Evolutionary conservation across 164 flowering plant species (phyloP), one percentile per base, ranked within the genome.

Genomic region (Magnolia officinalis): DNA sequence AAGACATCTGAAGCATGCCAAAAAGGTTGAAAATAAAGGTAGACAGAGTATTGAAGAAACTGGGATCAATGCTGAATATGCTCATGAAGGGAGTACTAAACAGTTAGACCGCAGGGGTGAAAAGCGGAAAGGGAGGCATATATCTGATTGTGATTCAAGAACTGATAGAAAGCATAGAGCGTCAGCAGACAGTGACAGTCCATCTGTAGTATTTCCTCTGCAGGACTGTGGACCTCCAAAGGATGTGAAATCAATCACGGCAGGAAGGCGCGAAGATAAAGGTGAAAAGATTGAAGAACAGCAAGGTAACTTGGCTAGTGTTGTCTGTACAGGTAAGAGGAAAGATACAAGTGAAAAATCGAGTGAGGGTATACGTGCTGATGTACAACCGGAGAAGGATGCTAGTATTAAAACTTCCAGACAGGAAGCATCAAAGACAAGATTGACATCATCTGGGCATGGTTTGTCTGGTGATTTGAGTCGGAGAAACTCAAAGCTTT

Each of bases 1-100:
- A 19, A 81, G 76, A 58, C 23, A 31, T 71, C 20, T 26, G 29
- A 80, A 82, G 81, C 72, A 78, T 74, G 67, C 6, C 70, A 81
- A 82, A 68, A 80, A 66, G 76, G 79, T 51, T 31, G 80, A 81
- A 75, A 80, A 81, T 77, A 72, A 37, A 29, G 55, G 58, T 31
- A 59, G 69, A 7, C 72, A 70, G 72, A 63, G 8, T 80, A 72
- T 16, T 63, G 78, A 72, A 24, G 71, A 71, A 64, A 78, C 45
- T 19, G 67, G 76, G 52, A 23, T 63, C 20, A 83, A 58, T 71
- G 8, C 19, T 31, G 81, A 81, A 61, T 77, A 67, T 72, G 49
- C 74, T 24, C 13, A 50, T 50, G 83, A 80, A 63, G 77, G 71
- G 70, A 79, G 75, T 70, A 75, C 64, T 66, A 82, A 76, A 45